Conservation (phyloP, 192 early-diverging fungal genomes). For the Pecoramyces ruminantium region DNA sequence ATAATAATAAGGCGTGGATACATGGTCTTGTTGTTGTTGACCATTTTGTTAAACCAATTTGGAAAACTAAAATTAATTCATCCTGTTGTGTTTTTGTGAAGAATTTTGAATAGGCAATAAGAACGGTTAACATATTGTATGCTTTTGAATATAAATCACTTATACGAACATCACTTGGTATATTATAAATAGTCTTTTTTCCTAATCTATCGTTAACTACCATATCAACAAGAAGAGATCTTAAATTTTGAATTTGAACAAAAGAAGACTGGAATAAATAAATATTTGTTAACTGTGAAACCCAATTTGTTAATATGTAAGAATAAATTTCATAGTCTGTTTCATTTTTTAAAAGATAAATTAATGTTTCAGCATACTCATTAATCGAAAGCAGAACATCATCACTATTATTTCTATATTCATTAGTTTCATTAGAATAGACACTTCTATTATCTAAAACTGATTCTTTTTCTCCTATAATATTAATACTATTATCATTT, state of each 20-base stretch:
- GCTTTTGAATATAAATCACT: conserved; percentile 47
- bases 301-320: conserved; percentile 43
- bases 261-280: conserved; percentile 50
- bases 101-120: conserved; percentile 50
- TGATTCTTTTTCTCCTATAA: background rate
- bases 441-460: background rate
- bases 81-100: conserved; percentile 52
- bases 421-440: background rate
- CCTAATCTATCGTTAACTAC: conserved; percentile 32
- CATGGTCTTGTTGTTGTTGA: conserved; percentile 56
- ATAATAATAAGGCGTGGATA: conserved; percentile 61
- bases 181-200: conserved; percentile 27
- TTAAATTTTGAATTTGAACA: conserved; percentile 27
- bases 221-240: conserved; percentile 31
- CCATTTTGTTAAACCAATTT: conserved; percentile 50
- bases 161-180: conserved; percentile 38
- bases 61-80: conserved; percentile 52
- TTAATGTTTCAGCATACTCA: conserved; percentile 36
- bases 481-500: background rate
- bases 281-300: conserved; percentile 53
- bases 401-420: background rate
- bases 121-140: conserved; percentile 37
- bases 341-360: conserved; percentile 45
- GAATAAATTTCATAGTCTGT: conserved; percentile 52
- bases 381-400: conserved; percentile 23